A percentile compares a stretch with the other conserved stretches of the same genome.
These are phyloP conservation scores for Toxicodendron radicans DNA, from an alignment of 345 rosid species.

Conservation along the genomic window DNA sequence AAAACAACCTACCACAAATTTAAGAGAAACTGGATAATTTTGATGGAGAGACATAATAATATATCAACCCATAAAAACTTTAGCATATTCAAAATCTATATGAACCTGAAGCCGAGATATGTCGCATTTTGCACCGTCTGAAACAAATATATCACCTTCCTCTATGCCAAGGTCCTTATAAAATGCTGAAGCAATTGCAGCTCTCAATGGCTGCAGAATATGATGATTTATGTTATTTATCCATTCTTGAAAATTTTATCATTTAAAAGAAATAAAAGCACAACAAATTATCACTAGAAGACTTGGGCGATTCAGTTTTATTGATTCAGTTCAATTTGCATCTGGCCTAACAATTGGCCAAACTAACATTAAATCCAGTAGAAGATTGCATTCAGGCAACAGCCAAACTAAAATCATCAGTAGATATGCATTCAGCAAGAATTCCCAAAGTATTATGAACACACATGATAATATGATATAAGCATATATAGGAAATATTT, in stretches of 20 bases:
- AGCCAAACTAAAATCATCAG: background rate
- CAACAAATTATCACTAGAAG: background rate
- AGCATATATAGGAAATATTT: background rate
- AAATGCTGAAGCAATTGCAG: constrained; percentile 74
- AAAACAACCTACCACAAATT: constrained; percentile 60
- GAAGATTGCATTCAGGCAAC: background rate
- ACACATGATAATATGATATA: background rate
- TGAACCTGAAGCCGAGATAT: constrained; percentile 95
- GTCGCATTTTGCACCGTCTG: constrained; percentile 99
- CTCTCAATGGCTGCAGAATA: constrained; percentile 68
- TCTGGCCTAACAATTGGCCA: background rate
- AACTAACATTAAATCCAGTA: background rate
- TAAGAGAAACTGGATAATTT: constrained; percentile 12
- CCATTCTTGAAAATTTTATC: constrained; percentile 5
- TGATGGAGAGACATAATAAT: background rate
- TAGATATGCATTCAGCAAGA: background rate
- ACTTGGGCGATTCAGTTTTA: background rate
- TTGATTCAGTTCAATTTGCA: constrained; percentile 2
- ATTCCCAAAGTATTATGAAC: background rate
- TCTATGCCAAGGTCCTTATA: constrained; percentile 76
- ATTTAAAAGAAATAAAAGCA: background rate
- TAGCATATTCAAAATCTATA: background rate
- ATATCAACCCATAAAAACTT: background rate
- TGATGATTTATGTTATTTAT: constrained; percentile 14
- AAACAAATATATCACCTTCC: constrained; percentile 87